A percentile compares a stretch with the other conserved stretches of the same genome.
These are phyloP conservation scores for Nitzschia sp. DNA, from an alignment of 108 stramenopile genomes.

Conservation along the genomic window DNA sequence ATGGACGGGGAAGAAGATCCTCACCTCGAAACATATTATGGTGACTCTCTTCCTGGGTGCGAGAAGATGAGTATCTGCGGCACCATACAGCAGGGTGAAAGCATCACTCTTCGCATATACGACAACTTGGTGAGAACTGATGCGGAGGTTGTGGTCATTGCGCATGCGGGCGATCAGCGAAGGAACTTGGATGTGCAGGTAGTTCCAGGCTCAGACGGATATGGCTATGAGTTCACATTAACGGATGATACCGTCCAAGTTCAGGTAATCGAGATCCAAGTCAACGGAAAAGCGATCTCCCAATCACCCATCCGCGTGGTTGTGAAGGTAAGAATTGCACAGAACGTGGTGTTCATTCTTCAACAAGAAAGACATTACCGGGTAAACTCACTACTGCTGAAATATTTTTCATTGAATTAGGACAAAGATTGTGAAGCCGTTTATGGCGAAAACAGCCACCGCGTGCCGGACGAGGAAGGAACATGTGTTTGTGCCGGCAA, in stretches of 20 bases:
- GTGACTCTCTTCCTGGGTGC: conserved; percentile 11
- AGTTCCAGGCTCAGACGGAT: neutral
- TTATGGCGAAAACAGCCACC: neutral
- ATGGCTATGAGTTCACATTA: conserved; percentile 23
- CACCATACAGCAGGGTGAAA: neutral
- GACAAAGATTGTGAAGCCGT: neutral
- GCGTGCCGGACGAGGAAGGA: conserved; percentile 9
- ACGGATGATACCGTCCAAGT: neutral
- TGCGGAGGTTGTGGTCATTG: neutral
- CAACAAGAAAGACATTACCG: too few species aligned
- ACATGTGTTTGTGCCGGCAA: conserved; percentile 11
- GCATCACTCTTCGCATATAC: neutral
- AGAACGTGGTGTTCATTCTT: too few species aligned
- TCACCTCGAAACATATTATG: neutral
- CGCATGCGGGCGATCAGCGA: neutral
- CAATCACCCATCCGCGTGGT: conserved; percentile 28
- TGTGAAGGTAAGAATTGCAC: too few species aligned
- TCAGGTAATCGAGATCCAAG: conserved; percentile 25
- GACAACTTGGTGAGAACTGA: conserved; percentile 19
- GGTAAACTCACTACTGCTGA: too few species aligned
- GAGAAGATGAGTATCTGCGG: conserved; percentile 30
- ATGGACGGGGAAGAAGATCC: neutral
- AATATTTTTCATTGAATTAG: too few species aligned
- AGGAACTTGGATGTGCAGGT: neutral
- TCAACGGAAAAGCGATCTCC: conserved; percentile 22